Evolutionary conservation across 768 basidiomycete genomes (phyloP).

Genomic region (Phaffia australis): DNA sequence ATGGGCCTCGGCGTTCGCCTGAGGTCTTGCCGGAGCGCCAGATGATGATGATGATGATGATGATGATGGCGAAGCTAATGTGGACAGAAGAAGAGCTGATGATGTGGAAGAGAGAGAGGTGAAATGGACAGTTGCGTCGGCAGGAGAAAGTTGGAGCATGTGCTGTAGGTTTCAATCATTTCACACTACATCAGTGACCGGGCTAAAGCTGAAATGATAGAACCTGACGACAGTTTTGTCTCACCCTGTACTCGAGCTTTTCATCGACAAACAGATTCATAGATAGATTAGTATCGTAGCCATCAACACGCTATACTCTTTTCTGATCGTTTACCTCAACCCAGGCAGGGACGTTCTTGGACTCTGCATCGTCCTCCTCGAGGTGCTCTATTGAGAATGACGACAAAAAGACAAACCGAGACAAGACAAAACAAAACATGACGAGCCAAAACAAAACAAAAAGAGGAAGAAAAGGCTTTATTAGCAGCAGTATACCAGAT

Average conservation of each 20-base stretch:
- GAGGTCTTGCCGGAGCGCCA: constrained; percentile 21
- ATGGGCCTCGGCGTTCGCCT: constrained; percentile 41
- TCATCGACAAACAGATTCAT: background rate
- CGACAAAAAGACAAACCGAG: no score
- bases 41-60: background rate
- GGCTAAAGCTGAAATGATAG: background rate
- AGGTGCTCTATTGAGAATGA: constrained; percentile 58
- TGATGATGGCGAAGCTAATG: constrained; percentile 33
- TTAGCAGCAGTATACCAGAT: no score
- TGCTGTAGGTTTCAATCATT: constrained; percentile 46
- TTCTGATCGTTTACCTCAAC: constrained; percentile 42
- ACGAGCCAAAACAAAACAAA: no score
- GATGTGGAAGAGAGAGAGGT: constrained; percentile 75
- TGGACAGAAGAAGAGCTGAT: constrained; percentile 44
- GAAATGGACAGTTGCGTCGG: constrained; percentile 58
- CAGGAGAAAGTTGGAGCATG: constrained; percentile 69
- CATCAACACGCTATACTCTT: background rate
- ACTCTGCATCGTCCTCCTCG: constrained; percentile 77
- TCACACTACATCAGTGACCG: background rate
- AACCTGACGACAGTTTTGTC: constrained; percentile 28
- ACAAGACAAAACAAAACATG: no score
- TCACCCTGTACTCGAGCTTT: constrained; percentile 71
- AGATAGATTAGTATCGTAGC: background rate
- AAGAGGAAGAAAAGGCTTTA: no score
- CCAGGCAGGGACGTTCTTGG: constrained; percentile 57